Percentiles rank a stretch among this genome's conserved stretches.
Evolutionary conservation across 2,329 filamentous ascomycete species (phyloP).

Genomic region (Phyllosticta citrichinensis): DNA sequence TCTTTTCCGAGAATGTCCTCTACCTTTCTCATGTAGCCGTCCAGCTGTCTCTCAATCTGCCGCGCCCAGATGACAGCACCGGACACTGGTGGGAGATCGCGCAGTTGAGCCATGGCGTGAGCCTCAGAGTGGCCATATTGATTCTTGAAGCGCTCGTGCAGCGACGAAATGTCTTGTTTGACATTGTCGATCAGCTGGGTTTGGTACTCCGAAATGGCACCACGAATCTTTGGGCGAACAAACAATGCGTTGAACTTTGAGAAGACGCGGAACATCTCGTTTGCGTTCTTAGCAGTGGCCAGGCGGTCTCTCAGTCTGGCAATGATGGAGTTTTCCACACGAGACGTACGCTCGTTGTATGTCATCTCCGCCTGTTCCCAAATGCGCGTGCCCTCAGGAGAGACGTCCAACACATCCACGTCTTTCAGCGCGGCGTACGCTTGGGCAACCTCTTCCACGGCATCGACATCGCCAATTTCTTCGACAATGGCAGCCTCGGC

Average conservation of each 20-base stretch:
- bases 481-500: constrained; percentile 60
- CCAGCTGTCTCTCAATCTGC: constrained; percentile 91
- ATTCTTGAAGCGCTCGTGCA: constrained; percentile 97
- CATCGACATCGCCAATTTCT: constrained; percentile 94
- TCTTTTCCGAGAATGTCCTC: constrained; percentile 92
- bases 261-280: constrained; percentile 99
- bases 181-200: constrained; percentile 97
- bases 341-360: constrained; percentile 94
- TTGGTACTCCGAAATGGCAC: constrained; percentile 96
- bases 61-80: constrained; percentile 96
- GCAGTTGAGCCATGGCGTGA: constrained; percentile 94
- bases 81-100: constrained; percentile 89
- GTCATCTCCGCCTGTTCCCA: constrained; percentile 93
- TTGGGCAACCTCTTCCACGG: constrained; percentile 89
- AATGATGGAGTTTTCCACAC: constrained; percentile 98
- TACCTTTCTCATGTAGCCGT: constrained; percentile 98
- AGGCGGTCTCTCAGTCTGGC: constrained; percentile 83
- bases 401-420: constrained; percentile 89
- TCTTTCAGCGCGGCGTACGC: constrained; percentile 91
- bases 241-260: constrained; percentile 99
- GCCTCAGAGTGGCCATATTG: constrained; percentile 98
- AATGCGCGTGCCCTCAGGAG: constrained; percentile 74
- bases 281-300: constrained; percentile 91
- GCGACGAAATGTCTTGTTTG: constrained; percentile 82
- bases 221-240: constrained; percentile 95